phyloP scores from a whole-genome alignment of 2,329 filamentous ascomycete genomes.

The Stagonosporopsis tanaceti region DNA sequence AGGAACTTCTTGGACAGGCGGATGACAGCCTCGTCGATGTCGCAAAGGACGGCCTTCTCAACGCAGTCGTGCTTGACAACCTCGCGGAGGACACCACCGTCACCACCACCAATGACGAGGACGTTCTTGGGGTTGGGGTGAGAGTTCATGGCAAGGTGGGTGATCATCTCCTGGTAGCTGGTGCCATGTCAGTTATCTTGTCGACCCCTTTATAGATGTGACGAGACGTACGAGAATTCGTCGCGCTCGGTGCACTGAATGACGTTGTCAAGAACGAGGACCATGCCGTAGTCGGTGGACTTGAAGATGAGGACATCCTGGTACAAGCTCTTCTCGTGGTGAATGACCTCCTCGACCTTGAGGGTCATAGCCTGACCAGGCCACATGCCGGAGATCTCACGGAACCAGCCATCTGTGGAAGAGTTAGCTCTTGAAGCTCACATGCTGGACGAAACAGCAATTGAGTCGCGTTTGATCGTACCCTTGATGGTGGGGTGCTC shows the following conservation, averaged over 20 bases:
- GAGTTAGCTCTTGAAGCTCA: constrained; percentile 11
- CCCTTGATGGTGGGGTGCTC: constrained; percentile 80
- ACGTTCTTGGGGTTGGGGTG: constrained; percentile 99
- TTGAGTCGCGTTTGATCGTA: constrained; percentile 43
- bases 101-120: constrained; percentile 95
- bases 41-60: constrained; percentile 94
- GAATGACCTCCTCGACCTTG: constrained; percentile 89
- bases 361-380: constrained; percentile 97
- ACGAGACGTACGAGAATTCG: constrained; percentile 79
- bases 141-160: constrained; percentile 96
- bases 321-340: constrained; percentile 99
- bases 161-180: constrained; percentile 99
- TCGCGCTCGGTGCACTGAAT: constrained; percentile 99
- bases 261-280: constrained; percentile 97
- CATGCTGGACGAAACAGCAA: neutral
- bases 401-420: constrained; percentile 95
- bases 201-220: neutral
- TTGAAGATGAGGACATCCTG: constrained; percentile 99
- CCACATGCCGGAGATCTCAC: constrained; percentile 99
- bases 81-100: constrained; percentile 96
- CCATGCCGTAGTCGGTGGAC: constrained; percentile 94
- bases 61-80: constrained; percentile 98
- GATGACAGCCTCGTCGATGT: constrained; percentile 99
- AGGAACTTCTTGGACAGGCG: constrained; percentile 98
- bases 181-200: constrained; percentile 25